These are phyloP conservation scores for Jacaranda copaia DNA, from an alignment of 257 asterid genomes.

Conservation along the genomic window DNA sequence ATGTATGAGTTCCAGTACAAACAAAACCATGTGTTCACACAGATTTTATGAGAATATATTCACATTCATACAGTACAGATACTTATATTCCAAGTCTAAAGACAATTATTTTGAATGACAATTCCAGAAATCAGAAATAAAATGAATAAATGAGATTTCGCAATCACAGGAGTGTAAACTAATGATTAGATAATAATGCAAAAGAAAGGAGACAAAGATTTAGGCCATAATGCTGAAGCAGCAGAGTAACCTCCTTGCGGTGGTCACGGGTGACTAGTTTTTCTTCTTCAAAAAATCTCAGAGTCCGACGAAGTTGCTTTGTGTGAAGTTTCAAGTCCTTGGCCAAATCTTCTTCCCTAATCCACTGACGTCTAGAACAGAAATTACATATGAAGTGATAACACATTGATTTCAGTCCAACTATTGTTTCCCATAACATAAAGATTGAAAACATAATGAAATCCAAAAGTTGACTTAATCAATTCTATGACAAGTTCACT, in stretches of 20 bases:
- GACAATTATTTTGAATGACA: constrained; percentile 24
- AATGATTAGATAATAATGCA: constrained; percentile 33
- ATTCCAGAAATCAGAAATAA: not conserved
- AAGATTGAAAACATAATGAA: constrained; percentile 4
- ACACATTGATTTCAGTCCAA: constrained; percentile 23
- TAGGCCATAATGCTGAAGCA: constrained; percentile 41
- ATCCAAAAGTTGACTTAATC: constrained; percentile 2
- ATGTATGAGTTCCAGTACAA: constrained; percentile 19
- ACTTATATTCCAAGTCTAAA: constrained; percentile 15
- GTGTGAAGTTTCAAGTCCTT: constrained; percentile 96
- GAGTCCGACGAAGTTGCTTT: constrained; percentile 92
- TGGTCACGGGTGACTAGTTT: constrained; percentile 93
- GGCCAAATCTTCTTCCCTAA: constrained; percentile 97
- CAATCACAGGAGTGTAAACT: constrained; percentile 32
- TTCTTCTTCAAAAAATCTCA: constrained; percentile 95
- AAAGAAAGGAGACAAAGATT: constrained; percentile 32
- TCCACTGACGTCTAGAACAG: constrained; percentile 86
- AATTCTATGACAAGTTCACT: too few relatives aligned
- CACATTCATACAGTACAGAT: not conserved
- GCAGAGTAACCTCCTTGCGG: constrained; percentile 85
- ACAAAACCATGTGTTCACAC: not conserved
- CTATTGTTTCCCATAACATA: constrained; percentile 18
- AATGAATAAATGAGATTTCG: constrained; percentile 16
- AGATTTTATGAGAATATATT: not conserved
- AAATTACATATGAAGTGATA: constrained; percentile 31